Percentiles rank a stretch among this genome's conserved stretches.
Evolutionary conservation across 208 protist species (phyloP).

Genomic region (Leishmania aethiopica): DNA sequence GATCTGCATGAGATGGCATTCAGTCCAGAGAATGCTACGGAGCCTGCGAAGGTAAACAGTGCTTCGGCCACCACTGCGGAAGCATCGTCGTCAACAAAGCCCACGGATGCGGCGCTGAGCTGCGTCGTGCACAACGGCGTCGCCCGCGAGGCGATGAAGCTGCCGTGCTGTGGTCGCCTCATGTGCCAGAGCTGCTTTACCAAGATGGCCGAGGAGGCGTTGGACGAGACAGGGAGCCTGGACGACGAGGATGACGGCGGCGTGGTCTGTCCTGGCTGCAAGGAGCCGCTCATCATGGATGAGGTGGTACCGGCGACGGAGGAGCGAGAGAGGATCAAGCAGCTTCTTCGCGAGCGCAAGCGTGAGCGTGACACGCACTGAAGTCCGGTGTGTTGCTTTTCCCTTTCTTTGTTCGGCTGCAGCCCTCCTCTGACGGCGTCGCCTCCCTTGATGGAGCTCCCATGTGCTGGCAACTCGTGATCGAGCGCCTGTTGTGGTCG

Average conservation of each 20-base stretch:
- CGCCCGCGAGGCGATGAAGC: slow-evolving; percentile 67
- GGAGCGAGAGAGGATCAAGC: slow-evolving; percentile 62
- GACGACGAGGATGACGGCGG: slow-evolving; percentile 38
- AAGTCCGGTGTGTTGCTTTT: neutral
- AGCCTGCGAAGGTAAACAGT: neutral
- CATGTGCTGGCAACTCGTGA: neutral
- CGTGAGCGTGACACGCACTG: slow-evolving; percentile 15
- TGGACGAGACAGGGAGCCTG: slow-evolving; percentile 33
- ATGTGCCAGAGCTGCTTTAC: slow-evolving; percentile 76
- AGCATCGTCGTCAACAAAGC: neutral
- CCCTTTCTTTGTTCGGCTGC: neutral
- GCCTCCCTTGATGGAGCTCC: neutral
- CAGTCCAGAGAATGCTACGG: neutral
- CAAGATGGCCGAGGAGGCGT: slow-evolving; percentile 52
- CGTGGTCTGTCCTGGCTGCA: slow-evolving; percentile 66
- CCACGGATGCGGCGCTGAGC: neutral
- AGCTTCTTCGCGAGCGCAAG: slow-evolving; percentile 23
- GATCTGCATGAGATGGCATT: neutral
- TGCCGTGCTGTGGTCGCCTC: slow-evolving; percentile 66
- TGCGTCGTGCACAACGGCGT: slow-evolving; percentile 63
- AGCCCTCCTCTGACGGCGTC: neutral
- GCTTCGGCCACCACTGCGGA: neutral
- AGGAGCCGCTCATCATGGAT: slow-evolving; percentile 70
- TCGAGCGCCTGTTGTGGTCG: neutral
- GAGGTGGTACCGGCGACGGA: slow-evolving; percentile 60